These are phyloP conservation scores for Mycena sp. DNA, from an alignment of 1,284 basidiomycete species.

Conservation along the genomic window DNA sequence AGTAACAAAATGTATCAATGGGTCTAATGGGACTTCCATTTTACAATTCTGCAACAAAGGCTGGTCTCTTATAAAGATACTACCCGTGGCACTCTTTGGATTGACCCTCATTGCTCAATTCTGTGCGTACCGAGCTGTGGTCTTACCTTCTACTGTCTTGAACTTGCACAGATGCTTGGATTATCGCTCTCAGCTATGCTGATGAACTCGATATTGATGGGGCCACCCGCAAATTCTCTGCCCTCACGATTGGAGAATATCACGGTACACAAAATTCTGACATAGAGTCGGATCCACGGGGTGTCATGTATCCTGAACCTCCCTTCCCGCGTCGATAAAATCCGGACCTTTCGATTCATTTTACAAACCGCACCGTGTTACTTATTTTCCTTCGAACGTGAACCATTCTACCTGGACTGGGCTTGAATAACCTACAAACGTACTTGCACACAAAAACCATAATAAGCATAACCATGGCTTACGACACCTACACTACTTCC, in stretches of 20 bases:
- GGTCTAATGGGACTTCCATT: conserved; percentile 12
- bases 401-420: no score
- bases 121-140: conserved; percentile 8
- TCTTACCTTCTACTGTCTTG: not conserved
- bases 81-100: conserved; percentile 22
- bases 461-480: no score
- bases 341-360: no score
- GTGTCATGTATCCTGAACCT: not conserved
- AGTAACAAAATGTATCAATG: conserved; percentile 18
- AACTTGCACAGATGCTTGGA: conserved; percentile 14
- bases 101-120: conserved; percentile 12
- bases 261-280: not conserved
- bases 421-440: no score
- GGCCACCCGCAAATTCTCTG: not conserved
- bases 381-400: no score
- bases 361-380: no score
- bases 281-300: not conserved
- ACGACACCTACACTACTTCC: not conserved
- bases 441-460: no score
- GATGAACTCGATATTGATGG: conserved; percentile 15
- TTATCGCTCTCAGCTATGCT: conserved; percentile 24
- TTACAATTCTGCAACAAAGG: conserved; percentile 21
- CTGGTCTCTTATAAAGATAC: conserved; percentile 4
- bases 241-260: not conserved
- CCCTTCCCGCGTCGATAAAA: no score